Evolutionary conservation across 805 yeast species (phyloP).

Genomic region (Ogataea neopini): DNA sequence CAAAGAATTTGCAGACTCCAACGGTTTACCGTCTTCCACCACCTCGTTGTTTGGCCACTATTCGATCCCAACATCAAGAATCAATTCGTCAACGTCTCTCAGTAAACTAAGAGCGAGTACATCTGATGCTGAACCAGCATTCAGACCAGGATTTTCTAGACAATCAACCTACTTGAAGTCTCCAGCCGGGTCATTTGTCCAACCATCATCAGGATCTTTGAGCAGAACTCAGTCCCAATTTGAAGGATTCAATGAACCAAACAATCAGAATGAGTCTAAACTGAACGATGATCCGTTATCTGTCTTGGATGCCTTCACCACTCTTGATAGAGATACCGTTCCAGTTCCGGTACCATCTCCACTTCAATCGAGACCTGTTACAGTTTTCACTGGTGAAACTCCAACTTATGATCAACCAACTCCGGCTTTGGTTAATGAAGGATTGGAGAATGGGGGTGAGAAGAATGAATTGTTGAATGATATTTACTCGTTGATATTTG

Average conservation of each 20-base stretch:
- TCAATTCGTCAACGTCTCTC: slow-evolving; percentile 17
- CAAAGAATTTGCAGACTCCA: slow-evolving; percentile 9
- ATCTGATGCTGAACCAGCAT: neutral
- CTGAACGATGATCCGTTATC: slow-evolving; percentile 18
- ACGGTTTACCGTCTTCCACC: slow-evolving; percentile 21
- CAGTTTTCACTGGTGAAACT: slow-evolving; percentile 3
- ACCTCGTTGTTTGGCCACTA: slow-evolving; percentile 20
- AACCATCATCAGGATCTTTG: neutral
- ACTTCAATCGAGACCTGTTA: neutral
- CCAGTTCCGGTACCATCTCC: neutral
- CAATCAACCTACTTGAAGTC: slow-evolving; percentile 2
- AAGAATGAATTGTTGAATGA: slow-evolving; percentile 40
- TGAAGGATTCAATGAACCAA: neutral
- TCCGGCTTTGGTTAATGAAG: no score
- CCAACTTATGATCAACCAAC: neutral
- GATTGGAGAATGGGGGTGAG: slow-evolving; percentile 8
- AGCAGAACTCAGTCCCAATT: neutral
- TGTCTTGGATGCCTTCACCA: slow-evolving; percentile 19
- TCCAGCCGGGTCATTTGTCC: neutral
- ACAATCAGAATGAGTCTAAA: neutral
- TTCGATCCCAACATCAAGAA: slow-evolving; percentile 8
- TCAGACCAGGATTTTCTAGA: slow-evolving; percentile 2
- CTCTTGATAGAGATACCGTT: slow-evolving; percentile 12
- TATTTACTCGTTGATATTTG: slow-evolving; percentile 47
- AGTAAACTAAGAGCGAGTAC: slow-evolving; percentile 8